These are phyloP conservation scores for Mycena rebaudengoi DNA, from an alignment of 768 basidiomycete genomes.

Conservation along the genomic window DNA sequence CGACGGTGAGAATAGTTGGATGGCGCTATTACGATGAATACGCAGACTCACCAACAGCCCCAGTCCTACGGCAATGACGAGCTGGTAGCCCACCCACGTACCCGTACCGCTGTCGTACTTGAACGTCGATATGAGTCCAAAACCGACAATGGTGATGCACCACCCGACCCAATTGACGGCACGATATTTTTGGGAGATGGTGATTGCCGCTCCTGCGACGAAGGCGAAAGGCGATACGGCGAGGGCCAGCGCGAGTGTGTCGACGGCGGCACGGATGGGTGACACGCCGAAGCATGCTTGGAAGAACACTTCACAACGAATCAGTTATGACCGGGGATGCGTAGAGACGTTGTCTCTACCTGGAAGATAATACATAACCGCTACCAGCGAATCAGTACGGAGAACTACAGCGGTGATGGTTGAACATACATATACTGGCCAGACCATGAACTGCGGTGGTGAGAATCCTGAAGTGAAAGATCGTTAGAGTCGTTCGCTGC, in stretches of 20 bases:
- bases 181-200: conserved; percentile 37
- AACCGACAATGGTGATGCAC: conserved; percentile 43
- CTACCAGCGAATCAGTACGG: no score
- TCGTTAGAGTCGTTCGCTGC: conserved; percentile 5
- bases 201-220: conserved; percentile 37
- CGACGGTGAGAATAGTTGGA: conserved; percentile 32
- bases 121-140: conserved; percentile 41
- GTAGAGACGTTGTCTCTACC: background rate
- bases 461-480: conserved; percentile 31
- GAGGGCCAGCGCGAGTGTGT: conserved; percentile 42
- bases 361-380: conserved; percentile 44
- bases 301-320: conserved; percentile 50
- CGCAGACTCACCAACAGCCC: background rate
- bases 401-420: background rate
- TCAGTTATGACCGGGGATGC: background rate
- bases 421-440: conserved; percentile 27
- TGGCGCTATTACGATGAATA: background rate
- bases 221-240: conserved; percentile 48
- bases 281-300: conserved; percentile 49
- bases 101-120: conserved; percentile 24
- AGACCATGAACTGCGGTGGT: conserved; percentile 35
- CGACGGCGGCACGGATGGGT: conserved; percentile 45
- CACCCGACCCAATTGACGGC: conserved; percentile 44
- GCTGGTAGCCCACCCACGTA: conserved; percentile 36
- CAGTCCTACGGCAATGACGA: conserved; percentile 19